Percentiles rank a stretch among this genome's conserved stretches.
phyloP scores from a whole-genome alignment of 371 early-diverging fungal genomes.

The Mortierella sp. region DNA sequence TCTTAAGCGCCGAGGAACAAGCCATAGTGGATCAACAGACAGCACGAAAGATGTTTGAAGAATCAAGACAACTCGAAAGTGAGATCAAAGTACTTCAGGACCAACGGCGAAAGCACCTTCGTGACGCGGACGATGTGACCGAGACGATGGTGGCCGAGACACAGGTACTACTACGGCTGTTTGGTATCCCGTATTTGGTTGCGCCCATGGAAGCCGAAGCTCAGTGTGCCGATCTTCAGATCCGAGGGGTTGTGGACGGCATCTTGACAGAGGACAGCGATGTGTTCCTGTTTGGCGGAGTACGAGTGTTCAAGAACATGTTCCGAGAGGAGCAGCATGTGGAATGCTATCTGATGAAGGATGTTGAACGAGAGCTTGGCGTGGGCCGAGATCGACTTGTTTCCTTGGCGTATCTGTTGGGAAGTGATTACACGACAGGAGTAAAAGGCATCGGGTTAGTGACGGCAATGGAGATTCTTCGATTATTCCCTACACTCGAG shows the following conservation, averaged over 20 bases:
- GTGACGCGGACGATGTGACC: slow-evolving; percentile 75
- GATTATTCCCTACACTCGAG: slow-evolving; percentile 68
- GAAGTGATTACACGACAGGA: slow-evolving; percentile 99
- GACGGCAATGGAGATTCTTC: slow-evolving; percentile 90
- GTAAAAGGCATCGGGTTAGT: slow-evolving; percentile 94
- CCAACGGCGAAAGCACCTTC: slow-evolving; percentile 66
- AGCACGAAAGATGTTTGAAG: slow-evolving; percentile 55
- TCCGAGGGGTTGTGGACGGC: slow-evolving; percentile 88
- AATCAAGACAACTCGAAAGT: slow-evolving; percentile 59
- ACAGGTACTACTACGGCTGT: slow-evolving; percentile 83
- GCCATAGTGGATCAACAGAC: slow-evolving; percentile 64
- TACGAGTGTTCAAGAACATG: slow-evolving; percentile 93
- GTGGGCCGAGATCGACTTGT: slow-evolving; percentile 82
- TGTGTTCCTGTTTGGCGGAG: slow-evolving; percentile 96
- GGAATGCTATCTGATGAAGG: slow-evolving; percentile 77
- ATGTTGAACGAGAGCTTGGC: slow-evolving; percentile 75
- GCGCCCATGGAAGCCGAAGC: slow-evolving; percentile 99
- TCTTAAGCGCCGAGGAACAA: slow-evolving; percentile 59
- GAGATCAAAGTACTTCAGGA: slow-evolving; percentile 69
- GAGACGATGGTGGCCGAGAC: slow-evolving; percentile 79
- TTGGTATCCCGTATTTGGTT: slow-evolving; percentile 95
- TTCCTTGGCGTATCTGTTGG: slow-evolving; percentile 90
- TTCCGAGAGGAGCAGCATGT: slow-evolving; percentile 92
- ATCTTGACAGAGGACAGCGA: slow-evolving; percentile 99
- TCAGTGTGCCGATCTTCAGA: slow-evolving; percentile 91